phyloP scores from a whole-genome alignment of 2,329 filamentous ascomycete genomes.

The Scopulariopsis brevicaulis region DNA sequence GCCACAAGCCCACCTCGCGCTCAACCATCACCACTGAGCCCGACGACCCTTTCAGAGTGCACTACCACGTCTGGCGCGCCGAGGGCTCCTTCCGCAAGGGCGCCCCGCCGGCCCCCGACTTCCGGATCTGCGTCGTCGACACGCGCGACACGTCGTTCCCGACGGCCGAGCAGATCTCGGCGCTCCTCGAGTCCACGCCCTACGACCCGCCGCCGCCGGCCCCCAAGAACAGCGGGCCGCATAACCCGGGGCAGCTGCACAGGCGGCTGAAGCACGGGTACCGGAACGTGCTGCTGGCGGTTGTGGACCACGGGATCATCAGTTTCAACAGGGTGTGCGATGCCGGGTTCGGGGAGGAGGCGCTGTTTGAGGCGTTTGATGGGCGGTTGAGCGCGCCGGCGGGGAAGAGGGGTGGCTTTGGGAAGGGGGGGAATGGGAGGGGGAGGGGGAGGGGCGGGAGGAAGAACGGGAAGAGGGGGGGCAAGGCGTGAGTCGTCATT shows the following conservation, averaged over 20 bases:
- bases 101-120: constrained; percentile 69
- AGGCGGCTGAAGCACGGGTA: constrained; percentile 74
- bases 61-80: constrained; percentile 73
- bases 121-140: constrained; percentile 72
- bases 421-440: constrained; percentile 6
- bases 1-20: constrained; percentile 41
- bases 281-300: constrained; percentile 72
- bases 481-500: neutral
- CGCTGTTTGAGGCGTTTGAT: constrained; percentile 28
- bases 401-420: constrained; percentile 14
- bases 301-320: constrained; percentile 82
- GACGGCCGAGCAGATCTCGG: constrained; percentile 57
- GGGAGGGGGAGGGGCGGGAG: constrained; percentile 8
- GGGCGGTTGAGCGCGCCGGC: constrained; percentile 25
- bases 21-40: constrained; percentile 6
- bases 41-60: constrained; percentile 54
- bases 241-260: constrained; percentile 47
- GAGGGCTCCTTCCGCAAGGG: constrained; percentile 61
- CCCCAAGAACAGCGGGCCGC: constrained; percentile 16
- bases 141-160: constrained; percentile 63
- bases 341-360: constrained; percentile 28
- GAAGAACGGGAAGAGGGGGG: constrained; percentile 10
- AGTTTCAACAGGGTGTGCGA: constrained; percentile 80
- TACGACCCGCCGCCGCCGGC: constrained; percentile 44
- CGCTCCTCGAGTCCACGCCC: constrained; percentile 63